Evolutionary conservation across 2,329 filamentous ascomycete species (phyloP), one percentile per base, ranked within the genome.

Genomic region (Scytalidium sp.): DNA sequence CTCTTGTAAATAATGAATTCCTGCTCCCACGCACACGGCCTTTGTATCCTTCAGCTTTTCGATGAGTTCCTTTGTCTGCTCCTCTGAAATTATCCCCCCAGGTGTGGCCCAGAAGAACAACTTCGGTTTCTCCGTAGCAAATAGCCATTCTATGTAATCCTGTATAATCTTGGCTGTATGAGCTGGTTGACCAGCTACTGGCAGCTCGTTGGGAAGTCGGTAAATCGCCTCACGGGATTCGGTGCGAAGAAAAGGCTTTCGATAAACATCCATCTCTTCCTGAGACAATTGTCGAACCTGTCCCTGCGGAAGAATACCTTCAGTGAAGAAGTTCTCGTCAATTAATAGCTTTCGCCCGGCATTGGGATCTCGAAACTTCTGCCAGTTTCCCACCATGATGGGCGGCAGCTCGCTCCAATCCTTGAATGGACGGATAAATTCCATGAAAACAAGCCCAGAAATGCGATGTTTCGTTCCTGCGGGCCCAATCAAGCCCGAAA

Each of bases 51-150:
- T 46, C 25, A 46, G 44, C 17, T 39, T 25, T 36, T 20, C 25
- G 7, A 29, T 29, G 25, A 29, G 13, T 29, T 29, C 25, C 13
- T 29, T 29, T 29, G 25, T 13, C 13, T 13, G 7, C 13, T 29
- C 25, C 13, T 29, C 25, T 13, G 8, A 8, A 29, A 46, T 46
- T 9, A 46, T 27, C 32, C 21, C 32, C 9, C 22, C 25, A 2
- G 44, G 44, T 27, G 29, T 36, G 11, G 25, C 44, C 44, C 44
- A 46, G 17, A 46, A 46, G 44, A 46, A 46, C 17, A 46, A 19
- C 17, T 40, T 45, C 4, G 44, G 44, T 8, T 19, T 25, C 32
- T 46, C 44, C 17, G n/a, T 46, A 20, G 29, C 44, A 11, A 46
- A 13, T 3, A 46, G n/a, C 43, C 43, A 45, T 3, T 21, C 27